These are phyloP conservation scores for Teunomyces aglyptinius DNA, from an alignment of 805 yeast species.

Conservation along the genomic window DNA sequence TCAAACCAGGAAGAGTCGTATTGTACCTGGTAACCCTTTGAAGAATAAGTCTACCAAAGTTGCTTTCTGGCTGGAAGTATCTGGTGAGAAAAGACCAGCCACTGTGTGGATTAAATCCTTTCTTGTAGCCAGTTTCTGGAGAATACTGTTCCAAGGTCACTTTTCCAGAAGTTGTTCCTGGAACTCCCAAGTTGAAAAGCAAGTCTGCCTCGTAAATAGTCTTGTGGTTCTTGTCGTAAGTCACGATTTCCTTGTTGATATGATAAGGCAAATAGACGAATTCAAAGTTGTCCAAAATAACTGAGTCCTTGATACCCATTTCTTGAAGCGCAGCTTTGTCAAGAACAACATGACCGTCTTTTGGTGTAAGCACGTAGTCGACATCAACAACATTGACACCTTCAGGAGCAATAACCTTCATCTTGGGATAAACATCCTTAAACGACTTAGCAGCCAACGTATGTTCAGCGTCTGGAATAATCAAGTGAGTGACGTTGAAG, in stretches of 20 bases:
- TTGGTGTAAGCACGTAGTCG: slow-evolving; percentile 39
- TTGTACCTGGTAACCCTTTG: slow-evolving; percentile 19
- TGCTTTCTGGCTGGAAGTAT: slow-evolving; percentile 40
- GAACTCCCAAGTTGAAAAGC: slow-evolving; percentile 54
- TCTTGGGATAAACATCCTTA: slow-evolving; percentile 47
- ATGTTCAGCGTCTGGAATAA: slow-evolving; percentile 65
- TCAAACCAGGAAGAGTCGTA: slow-evolving; percentile 18
- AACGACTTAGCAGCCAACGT: slow-evolving; percentile 59
- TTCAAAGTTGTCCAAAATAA: slow-evolving; percentile 44
- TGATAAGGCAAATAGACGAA: slow-evolving; percentile 58
- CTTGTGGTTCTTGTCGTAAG: slow-evolving; percentile 47
- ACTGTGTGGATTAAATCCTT: slow-evolving; percentile 38
- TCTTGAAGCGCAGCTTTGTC: slow-evolving; percentile 21
- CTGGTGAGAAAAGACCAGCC: slow-evolving; percentile 45
- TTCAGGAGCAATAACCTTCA: slow-evolving; percentile 55
- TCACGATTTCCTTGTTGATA: slow-evolving; percentile 56
- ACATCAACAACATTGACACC: slow-evolving; percentile 29
- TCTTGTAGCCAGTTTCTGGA: slow-evolving; percentile 45
- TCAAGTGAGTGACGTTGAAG: slow-evolving; percentile 45
- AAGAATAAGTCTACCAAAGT: slow-evolving; percentile 31
- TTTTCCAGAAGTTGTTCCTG: slow-evolving; percentile 22
- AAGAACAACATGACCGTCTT: slow-evolving; percentile 33
- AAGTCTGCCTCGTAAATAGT: slow-evolving; percentile 60
- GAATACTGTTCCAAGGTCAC: slow-evolving; percentile 41
- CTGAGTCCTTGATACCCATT: slow-evolving; percentile 36